A percentile compares a stretch with the other conserved stretches of the same genome.
Evolutionary conservation across 1,139 yeast species (phyloP).

Genomic region (Hansenula sp.): DNA sequence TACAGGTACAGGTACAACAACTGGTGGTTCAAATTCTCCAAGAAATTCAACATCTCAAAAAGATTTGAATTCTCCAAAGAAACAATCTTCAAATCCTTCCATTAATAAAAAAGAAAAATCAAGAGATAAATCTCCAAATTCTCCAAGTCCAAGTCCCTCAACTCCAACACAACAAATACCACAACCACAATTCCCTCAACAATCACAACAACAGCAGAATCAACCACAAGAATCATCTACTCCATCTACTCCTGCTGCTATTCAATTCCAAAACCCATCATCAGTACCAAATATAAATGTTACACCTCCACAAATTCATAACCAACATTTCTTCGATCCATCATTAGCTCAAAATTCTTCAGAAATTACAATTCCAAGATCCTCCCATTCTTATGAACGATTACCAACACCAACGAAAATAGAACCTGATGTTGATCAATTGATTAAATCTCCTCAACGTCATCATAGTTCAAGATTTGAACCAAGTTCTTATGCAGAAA

Average conservation of each 20-base stretch:
- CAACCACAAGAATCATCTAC: constrained; percentile 10
- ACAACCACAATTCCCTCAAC: constrained; percentile 4
- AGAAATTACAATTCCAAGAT: constrained; percentile 35
- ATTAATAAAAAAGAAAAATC: constrained; percentile 4
- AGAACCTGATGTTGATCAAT: constrained; percentile 41
- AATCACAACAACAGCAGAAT: constrained; percentile 10
- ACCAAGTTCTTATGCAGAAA: constrained; percentile 69
- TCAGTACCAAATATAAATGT: constrained; percentile 17
- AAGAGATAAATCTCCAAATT: not conserved
- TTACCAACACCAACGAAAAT: constrained; percentile 42
- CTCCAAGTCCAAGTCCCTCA: constrained; percentile 12
- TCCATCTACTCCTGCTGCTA: constrained; percentile 22
- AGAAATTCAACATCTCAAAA: constrained; percentile 3
- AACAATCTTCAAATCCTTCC: constrained; percentile 3
- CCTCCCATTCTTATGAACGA: constrained; percentile 41
- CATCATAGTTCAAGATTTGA: constrained; percentile 94
- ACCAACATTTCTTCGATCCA: constrained; percentile 4
- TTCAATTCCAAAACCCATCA: constrained; percentile 20
- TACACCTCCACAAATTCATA: constrained; percentile 11
- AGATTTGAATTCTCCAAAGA: not conserved
- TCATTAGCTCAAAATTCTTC: constrained; percentile 20
- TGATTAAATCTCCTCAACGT: constrained; percentile 77
- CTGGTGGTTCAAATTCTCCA: not conserved
- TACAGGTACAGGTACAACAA: not conserved
- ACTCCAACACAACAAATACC: constrained; percentile 7